These are phyloP conservation scores for Huntiella savannae DNA, from an alignment of 2,329 filamentous ascomycete species.

Conservation along the genomic window DNA sequence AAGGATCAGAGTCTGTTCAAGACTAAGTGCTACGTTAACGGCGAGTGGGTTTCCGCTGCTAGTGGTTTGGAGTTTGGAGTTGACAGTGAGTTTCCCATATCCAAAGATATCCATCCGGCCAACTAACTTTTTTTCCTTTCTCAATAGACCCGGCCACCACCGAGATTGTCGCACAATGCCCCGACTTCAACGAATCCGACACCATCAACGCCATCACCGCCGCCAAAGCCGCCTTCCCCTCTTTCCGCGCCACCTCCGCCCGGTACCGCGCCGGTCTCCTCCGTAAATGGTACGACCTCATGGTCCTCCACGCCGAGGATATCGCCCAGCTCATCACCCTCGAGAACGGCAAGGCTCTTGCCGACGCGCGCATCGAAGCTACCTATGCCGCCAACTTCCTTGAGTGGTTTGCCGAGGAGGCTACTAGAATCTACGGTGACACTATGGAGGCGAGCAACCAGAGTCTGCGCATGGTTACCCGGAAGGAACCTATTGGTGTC, in stretches of 20 bases:
- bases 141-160: constrained; percentile 50
- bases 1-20: constrained; percentile 50
- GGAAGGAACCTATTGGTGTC: constrained; percentile 19
- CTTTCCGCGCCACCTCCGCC: constrained; percentile 40
- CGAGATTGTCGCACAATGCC: constrained; percentile 47
- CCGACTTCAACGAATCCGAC: constrained; percentile 52
- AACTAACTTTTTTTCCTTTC: background rate
- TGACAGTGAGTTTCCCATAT: constrained; percentile 25
- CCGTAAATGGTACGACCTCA: constrained; percentile 46
- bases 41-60: constrained; percentile 53
- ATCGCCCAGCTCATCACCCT: constrained; percentile 48
- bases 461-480: constrained; percentile 30
- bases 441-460: constrained; percentile 37
- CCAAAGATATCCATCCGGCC: background rate
- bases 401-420: constrained; percentile 47
- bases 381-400: constrained; percentile 40
- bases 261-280: constrained; percentile 41
- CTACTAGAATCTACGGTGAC: constrained; percentile 28
- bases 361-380: constrained; percentile 39
- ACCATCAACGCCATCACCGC: constrained; percentile 51
- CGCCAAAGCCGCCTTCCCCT: constrained; percentile 42
- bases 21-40: constrained; percentile 53
- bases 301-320: constrained; percentile 46
- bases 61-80: constrained; percentile 60
- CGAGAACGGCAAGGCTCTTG: constrained; percentile 52